Conservation (phyloP, 768 basidiomycete species). For the Lentinula detonsa region DNA sequence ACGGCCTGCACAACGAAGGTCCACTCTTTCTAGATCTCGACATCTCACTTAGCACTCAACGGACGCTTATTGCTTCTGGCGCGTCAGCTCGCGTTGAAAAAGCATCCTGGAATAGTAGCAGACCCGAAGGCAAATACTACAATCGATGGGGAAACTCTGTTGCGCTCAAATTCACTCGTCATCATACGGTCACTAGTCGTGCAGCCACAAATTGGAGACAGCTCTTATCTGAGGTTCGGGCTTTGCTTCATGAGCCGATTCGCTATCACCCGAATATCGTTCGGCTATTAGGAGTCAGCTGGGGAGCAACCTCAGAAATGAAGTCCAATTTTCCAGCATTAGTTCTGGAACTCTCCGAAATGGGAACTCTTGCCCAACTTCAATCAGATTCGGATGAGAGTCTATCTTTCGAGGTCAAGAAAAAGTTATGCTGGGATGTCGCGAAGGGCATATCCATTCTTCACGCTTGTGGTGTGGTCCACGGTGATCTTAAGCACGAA, state of each 20-base stretch:
- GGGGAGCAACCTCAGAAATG: conserved; percentile 3
- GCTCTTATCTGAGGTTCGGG: conserved; percentile 7
- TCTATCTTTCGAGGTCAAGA: conserved; percentile 7
- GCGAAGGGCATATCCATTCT: conserved; percentile 9
- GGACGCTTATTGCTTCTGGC: neutral
- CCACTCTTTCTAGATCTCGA: neutral
- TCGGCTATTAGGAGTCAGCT: conserved; percentile 6
- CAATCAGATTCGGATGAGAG: neutral
- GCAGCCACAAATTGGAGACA: conserved; percentile 6
- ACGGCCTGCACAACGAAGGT: neutral
- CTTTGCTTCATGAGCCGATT: conserved; percentile 8
- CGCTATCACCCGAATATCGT: conserved; percentile 11
- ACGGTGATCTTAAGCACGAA: conserved; percentile 12
- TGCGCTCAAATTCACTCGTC: conserved; percentile 4
- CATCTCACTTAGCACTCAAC: neutral
- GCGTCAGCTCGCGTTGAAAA: no score
- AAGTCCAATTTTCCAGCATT: conserved; percentile 5
- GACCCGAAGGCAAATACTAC: neutral
- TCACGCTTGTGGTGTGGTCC: conserved; percentile 9
- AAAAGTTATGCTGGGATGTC: conserved; percentile 10
- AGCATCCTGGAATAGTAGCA: no score
- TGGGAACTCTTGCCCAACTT: conserved; percentile 6
- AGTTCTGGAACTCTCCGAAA: conserved; percentile 6
- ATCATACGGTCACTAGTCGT: neutral
- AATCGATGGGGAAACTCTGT: neutral